Evolutionary conservation across 805 yeast genomes (phyloP).

Genomic region (Metschnikowia gruessii): DNA sequence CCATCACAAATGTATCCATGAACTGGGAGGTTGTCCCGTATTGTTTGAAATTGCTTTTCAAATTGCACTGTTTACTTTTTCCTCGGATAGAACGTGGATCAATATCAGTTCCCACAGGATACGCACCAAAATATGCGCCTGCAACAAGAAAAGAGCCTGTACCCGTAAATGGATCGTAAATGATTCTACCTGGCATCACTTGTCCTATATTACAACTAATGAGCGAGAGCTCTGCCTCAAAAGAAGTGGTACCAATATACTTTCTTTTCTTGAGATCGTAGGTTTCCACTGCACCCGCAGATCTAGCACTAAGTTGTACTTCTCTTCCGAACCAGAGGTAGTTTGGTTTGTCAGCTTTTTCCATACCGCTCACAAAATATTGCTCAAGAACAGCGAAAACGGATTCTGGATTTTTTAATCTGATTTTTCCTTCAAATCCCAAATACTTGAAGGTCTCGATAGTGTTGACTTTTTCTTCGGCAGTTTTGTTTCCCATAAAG

Average conservation of each 20-base stretch:
- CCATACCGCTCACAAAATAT: constrained; percentile 50
- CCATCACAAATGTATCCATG: constrained; percentile 84
- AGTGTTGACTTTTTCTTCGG: constrained; percentile 49
- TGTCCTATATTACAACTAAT: constrained; percentile 87
- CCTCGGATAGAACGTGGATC: constrained; percentile 81
- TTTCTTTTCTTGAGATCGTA: constrained; percentile 80
- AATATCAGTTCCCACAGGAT: constrained; percentile 84
- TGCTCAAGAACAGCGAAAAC: constrained; percentile 73
- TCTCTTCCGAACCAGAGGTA: constrained; percentile 74
- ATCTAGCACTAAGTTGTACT: constrained; percentile 60
- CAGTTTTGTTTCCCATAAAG: constrained; percentile 63
- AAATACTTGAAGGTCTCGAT: constrained; percentile 73
- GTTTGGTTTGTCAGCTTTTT: constrained; percentile 48
- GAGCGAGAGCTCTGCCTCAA: constrained; percentile 88
- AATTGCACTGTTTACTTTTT: constrained; percentile 49
- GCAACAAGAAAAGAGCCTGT: constrained; percentile 94
- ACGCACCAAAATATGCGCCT: constrained; percentile 79
- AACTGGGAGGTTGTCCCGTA: constrained; percentile 58
- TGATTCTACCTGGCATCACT: constrained; percentile 57
- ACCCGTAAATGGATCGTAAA: constrained; percentile 95
- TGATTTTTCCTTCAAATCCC: constrained; percentile 71
- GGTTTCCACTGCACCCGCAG: constrained; percentile 62
- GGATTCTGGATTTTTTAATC: constrained; percentile 73
- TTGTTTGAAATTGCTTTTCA: constrained; percentile 68
- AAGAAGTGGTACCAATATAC: constrained; percentile 93